A percentile compares a stretch with the other conserved stretches of the same genome.
Conservation (phyloP, 2,329 filamentous ascomycete species). For the Beauveria sp. region DNA sequence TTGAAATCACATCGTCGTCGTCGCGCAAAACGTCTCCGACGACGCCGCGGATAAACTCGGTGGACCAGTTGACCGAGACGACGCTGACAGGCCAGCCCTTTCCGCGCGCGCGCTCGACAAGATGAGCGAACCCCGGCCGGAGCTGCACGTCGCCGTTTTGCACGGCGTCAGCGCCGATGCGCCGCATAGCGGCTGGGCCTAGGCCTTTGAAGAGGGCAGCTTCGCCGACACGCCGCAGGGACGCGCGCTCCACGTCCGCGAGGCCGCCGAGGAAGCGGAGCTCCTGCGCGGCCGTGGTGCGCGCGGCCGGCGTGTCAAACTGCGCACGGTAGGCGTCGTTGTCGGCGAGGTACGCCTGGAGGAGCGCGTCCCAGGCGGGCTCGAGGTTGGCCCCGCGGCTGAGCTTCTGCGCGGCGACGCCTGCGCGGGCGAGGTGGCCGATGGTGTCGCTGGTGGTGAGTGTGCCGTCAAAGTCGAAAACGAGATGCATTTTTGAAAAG, state of each 20-base stretch:
- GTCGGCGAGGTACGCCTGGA: slow-evolving; percentile 38
- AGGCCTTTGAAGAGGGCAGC: slow-evolving; percentile 39
- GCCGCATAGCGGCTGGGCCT: slow-evolving; percentile 22
- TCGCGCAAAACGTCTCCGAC: slow-evolving; percentile 22
- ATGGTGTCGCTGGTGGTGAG: slow-evolving; percentile 50
- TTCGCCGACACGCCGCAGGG: slow-evolving; percentile 34
- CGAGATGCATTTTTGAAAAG: slow-evolving; percentile 30
- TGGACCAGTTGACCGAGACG: slow-evolving; percentile 46
- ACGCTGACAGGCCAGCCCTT: slow-evolving; percentile 33
- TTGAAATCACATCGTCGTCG: slow-evolving; percentile 30
- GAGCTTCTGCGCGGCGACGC: slow-evolving; percentile 27
- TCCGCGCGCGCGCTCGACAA: slow-evolving; percentile 20
- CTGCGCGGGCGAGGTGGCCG: slow-evolving; percentile 35
- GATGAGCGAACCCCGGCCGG: slow-evolving; percentile 31
- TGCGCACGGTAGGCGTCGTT: slow-evolving; percentile 27
- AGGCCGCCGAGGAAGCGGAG: slow-evolving; percentile 32
- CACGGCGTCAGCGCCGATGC: slow-evolving; percentile 31
- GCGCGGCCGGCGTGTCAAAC: slow-evolving; percentile 23
- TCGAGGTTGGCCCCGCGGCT: slow-evolving; percentile 24
- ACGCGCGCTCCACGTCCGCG: slow-evolving; percentile 36
- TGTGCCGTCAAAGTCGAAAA: slow-evolving; percentile 54
- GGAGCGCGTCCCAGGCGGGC: slow-evolving; percentile 35
- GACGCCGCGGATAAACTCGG: slow-evolving; percentile 38
- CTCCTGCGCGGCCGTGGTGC: slow-evolving; percentile 32
- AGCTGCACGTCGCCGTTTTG: slow-evolving; percentile 25